A percentile compares a stretch with the other conserved stretches of the same genome.
Evolutionary conservation across 202 grass and related monocot species (phyloP).

Genomic region (Zoysia matrella): DNA sequence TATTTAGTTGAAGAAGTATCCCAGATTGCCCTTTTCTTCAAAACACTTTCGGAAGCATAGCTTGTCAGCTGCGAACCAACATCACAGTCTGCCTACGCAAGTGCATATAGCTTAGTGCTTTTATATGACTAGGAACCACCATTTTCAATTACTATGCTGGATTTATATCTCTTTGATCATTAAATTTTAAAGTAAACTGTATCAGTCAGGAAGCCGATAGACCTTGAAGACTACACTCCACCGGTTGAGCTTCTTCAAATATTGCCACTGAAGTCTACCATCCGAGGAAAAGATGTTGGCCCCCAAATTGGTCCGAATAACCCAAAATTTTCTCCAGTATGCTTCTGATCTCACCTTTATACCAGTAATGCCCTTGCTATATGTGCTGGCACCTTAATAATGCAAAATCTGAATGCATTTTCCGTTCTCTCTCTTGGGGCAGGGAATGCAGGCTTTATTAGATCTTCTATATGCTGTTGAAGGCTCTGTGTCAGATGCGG

Average conservation of each 20-base stretch:
- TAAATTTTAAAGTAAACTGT: slow-evolving; percentile 4
- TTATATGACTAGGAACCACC: too few relatives aligned
- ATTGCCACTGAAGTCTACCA: slow-evolving; percentile 80
- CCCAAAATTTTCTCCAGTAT: slow-evolving; percentile 77
- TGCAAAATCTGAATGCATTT: slow-evolving; percentile 19
- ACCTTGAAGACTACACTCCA: slow-evolving; percentile 78
- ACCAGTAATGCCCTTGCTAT: not conserved
- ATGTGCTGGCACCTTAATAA: not conserved
- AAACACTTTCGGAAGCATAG: too few relatives aligned
- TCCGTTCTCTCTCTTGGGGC: slow-evolving; percentile 14
- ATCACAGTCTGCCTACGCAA: too few relatives aligned
- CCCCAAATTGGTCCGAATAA: slow-evolving; percentile 90
- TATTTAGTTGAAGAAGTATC: too few relatives aligned
- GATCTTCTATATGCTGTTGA: slow-evolving; percentile 57
- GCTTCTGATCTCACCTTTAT: slow-evolving; percentile 40
- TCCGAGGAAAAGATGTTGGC: slow-evolving; percentile 78
- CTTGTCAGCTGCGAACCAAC: too few relatives aligned
- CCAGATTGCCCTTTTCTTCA: too few relatives aligned
- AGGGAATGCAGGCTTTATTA: slow-evolving; percentile 83
- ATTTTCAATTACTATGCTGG: not conserved
- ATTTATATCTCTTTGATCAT: not conserved
- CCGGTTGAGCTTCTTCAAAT: slow-evolving; percentile 89
- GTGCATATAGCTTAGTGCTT: too few relatives aligned
- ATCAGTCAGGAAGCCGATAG: slow-evolving; percentile 81
- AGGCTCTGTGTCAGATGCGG: slow-evolving; percentile 89